These are phyloP conservation scores for Malbranchea zuffiana DNA, from an alignment of 2,329 filamentous ascomycete genomes.

Conservation along the genomic window DNA sequence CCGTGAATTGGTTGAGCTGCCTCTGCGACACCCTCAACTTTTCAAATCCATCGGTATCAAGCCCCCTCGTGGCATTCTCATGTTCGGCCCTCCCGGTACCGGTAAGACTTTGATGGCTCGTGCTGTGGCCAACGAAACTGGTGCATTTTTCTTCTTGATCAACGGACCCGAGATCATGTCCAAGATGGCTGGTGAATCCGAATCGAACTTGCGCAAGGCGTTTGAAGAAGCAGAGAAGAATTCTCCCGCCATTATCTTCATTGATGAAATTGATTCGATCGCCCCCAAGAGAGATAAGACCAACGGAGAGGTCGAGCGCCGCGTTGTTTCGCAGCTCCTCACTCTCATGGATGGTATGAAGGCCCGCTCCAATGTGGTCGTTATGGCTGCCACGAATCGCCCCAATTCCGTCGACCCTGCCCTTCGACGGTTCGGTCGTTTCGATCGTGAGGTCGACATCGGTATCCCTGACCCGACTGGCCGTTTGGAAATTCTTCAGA, in stretches of 20 bases:
- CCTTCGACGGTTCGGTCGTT: constrained; percentile 93
- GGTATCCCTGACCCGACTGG: constrained; percentile 96
- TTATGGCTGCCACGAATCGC: constrained; percentile 98
- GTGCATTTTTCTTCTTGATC: constrained; percentile 98
- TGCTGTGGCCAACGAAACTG: constrained; percentile 96
- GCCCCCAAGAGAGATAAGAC: constrained; percentile 99
- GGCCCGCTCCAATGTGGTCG: constrained; percentile 93
- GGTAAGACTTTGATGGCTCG: constrained; percentile 99
- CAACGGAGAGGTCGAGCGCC: constrained; percentile 95
- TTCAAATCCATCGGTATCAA: constrained; percentile 99
- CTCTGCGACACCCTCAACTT: constrained; percentile 89
- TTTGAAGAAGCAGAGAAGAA: constrained; percentile 99
- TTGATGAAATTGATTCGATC: constrained; percentile 98
- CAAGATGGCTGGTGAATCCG: constrained; percentile 99
- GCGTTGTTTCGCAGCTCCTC: constrained; percentile 91
- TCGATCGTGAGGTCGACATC: constrained; percentile 98
- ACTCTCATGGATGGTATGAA: constrained; percentile 99
- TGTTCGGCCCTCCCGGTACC: constrained; percentile 93
- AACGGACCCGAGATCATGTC: constrained; percentile 99
- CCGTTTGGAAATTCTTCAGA: constrained; percentile 96
- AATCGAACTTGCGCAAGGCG: constrained; percentile 96
- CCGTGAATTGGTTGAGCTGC: constrained; percentile 94
- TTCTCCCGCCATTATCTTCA: constrained; percentile 98
- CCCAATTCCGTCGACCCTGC: constrained; percentile 98
- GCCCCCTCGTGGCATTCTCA: constrained; percentile 92